Evolutionary conservation across 768 basidiomycete species (phyloP), one percentile per base, ranked within the genome.

Genomic region (Nevesoporus exiguus): DNA sequence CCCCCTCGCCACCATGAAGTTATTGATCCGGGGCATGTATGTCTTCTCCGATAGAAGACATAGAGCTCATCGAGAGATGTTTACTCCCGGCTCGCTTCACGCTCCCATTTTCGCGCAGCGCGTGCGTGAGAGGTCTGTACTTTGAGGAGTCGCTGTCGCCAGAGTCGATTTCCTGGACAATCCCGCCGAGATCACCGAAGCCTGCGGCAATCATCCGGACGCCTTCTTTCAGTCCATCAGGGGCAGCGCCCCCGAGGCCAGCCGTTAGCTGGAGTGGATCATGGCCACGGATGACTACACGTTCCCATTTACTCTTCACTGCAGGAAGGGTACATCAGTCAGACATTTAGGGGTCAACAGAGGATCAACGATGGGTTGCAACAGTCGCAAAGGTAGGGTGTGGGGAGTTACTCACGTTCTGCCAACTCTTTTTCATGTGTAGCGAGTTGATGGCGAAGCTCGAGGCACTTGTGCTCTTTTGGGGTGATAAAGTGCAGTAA

Each of bases 251-350:
- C 7, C 65, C 55, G 7, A 66, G 52, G 15, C 61, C 55, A n/a
- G n/a, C n/a, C n/a, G n/a, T n/a, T n/a, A n/a, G n/a, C n/a, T n/a
- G n/a, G n/a, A n/a, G n/a, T n/a, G n/a, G n/a, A n/a, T n/a, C n/a
- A n/a, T n/a, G n/a, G n/a, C n/a, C n/a, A n/a, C n/a, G n/a, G n/a
- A n/a, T 80, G 41, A 92, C 82, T 53, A 93, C 89, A 30, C 82
- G 80, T 67, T 86, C 89, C 91, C 91, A 93, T 70, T 85, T 89
- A 54, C 80, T 81, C 74, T 93, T 93, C 47, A 93, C 84, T 85
- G 59, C n/a, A n/a, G 3, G 39, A 10, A 9, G 27, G 37, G 47
- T 24, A 48, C 19, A 25, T 47, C 25, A 41, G n/a, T 30, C 7
- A 21, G 15, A 31, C n/a, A n/a, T n/a, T n/a, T n/a, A n/a, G n/a